These are phyloP conservation scores for Schizosaccharomyces osmophilus DNA, from an alignment of 805 yeast species.

Conservation along the genomic window DNA sequence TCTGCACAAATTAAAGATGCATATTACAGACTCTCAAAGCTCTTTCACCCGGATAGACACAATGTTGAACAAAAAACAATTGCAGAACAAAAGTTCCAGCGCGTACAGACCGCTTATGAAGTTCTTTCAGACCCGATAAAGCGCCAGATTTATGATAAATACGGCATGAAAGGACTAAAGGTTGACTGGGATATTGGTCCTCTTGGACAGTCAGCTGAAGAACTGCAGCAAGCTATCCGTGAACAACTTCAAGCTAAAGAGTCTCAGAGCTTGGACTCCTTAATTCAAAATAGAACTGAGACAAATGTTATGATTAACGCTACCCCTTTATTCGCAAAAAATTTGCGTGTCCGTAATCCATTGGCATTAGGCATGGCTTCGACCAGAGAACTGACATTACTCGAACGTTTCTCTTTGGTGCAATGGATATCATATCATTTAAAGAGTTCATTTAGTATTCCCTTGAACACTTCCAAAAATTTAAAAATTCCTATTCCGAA, in stretches of 20 bases:
- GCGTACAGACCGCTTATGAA: conserved; percentile 1
- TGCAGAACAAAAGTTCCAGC: not conserved
- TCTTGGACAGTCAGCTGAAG: not conserved
- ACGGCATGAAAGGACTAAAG: not conserved
- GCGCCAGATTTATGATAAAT: not conserved
- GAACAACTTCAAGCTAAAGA: not conserved
- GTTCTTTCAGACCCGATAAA: not conserved
- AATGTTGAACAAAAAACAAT: not conserved
- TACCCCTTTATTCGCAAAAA: not conserved
- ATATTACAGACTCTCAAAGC: not conserved
- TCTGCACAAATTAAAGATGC: not conserved
- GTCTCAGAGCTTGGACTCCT: not conserved
- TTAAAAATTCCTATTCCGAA: not conserved
- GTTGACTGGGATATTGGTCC: not conserved
- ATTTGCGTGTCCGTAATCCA: not conserved
- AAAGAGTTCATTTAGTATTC: not conserved
- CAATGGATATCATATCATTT: not conserved
- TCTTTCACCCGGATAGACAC: conserved; percentile 2
- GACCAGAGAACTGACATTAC: not conserved
- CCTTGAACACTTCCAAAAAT: not conserved
- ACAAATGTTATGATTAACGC: not conserved
- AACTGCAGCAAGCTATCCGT: not conserved
- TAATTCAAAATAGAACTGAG: not conserved
- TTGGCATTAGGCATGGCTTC: not conserved
- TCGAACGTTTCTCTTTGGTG: not conserved